A percentile compares a stretch with the other conserved stretches of the same genome.
Conservation (phyloP, 805 yeast genomes). For the Candida ficus region DNA sequence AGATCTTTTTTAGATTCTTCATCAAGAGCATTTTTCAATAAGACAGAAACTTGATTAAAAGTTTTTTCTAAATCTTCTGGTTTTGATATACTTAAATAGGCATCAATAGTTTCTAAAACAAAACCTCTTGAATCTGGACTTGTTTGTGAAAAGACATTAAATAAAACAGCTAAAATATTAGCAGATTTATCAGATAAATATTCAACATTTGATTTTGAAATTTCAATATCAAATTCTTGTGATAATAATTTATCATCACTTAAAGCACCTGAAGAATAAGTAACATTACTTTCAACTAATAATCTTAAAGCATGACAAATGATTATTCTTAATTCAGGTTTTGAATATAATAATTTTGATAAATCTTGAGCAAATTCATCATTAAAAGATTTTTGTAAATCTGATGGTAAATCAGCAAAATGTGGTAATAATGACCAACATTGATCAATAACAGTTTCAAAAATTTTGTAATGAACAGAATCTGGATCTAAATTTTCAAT, state of each 20-base stretch:
- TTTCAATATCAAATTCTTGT: conserved; percentile 52
- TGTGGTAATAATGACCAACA: conserved; percentile 88
- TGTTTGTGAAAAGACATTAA: conserved; percentile 91
- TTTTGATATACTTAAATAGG: conserved; percentile 66
- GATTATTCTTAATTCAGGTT: conserved; percentile 69
- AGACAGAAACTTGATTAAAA: conserved; percentile 79
- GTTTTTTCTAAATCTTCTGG: conserved; percentile 64
- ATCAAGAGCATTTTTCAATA: conserved; percentile 71
- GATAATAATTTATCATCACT: conserved; percentile 52
- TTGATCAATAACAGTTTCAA: conserved; percentile 83
- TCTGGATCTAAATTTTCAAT: conserved; percentile 41
- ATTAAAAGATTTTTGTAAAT: conserved; percentile 57
- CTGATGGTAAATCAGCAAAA: conserved; percentile 83
- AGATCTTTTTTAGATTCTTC: conserved; percentile 35
- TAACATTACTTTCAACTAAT: conserved; percentile 70
- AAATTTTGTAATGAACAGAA: conserved; percentile 70
- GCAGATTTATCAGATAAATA: conserved; percentile 63
- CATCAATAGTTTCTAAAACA: conserved; percentile 81
- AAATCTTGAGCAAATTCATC: conserved; percentile 74
- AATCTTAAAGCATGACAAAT: conserved; percentile 78
- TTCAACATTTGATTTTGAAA: conserved; percentile 52
- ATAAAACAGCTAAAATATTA: conserved; percentile 78
- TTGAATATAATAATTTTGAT: conserved; percentile 68
- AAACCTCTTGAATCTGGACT: conserved; percentile 77
- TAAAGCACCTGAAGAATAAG: conserved; percentile 55